Conservation (phyloP, 805 yeast genomes). For the Kodamaea laetipori region DNA sequence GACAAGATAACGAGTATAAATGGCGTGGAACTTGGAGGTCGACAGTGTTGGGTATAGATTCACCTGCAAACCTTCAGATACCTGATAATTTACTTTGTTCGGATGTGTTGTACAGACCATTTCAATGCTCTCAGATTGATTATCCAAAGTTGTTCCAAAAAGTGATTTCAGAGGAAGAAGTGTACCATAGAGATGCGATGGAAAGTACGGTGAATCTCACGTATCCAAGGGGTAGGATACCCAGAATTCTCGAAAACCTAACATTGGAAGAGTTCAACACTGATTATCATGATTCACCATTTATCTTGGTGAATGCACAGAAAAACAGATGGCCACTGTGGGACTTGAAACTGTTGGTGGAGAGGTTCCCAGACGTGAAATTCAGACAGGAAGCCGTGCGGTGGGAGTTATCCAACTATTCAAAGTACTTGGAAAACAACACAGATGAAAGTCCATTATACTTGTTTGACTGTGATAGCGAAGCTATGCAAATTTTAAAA, state of each 20-base stretch:
- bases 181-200: constrained; percentile 26
- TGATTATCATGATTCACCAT: constrained; percentile 58
- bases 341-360: constrained; percentile 51
- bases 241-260: constrained; percentile 53
- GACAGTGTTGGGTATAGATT: constrained; percentile 45
- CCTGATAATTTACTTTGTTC: constrained; percentile 61
- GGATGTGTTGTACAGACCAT: constrained; percentile 80
- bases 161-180: constrained; percentile 50
- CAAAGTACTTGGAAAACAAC: constrained; percentile 61
- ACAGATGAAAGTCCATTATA: constrained; percentile 83
- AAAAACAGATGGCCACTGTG: constrained; percentile 63
- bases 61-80: constrained; percentile 50
- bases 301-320: constrained; percentile 49
- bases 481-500: constrained; percentile 60
- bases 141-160: constrained; percentile 52
- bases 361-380: constrained; percentile 56
- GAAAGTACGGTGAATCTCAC: constrained; percentile 14
- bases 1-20: constrained; percentile 16
- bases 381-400: constrained; percentile 86
- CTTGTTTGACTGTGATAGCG: constrained; percentile 76
- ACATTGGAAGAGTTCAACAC: constrained; percentile 48
- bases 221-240: constrained; percentile 47
- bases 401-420: constrained; percentile 69
- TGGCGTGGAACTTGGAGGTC: constrained; percentile 88
- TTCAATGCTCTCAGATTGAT: constrained; percentile 73